Conservation (phyloP, 2,329 filamentous ascomycete genomes). For the Teratosphaeria nubilosa region DNA sequence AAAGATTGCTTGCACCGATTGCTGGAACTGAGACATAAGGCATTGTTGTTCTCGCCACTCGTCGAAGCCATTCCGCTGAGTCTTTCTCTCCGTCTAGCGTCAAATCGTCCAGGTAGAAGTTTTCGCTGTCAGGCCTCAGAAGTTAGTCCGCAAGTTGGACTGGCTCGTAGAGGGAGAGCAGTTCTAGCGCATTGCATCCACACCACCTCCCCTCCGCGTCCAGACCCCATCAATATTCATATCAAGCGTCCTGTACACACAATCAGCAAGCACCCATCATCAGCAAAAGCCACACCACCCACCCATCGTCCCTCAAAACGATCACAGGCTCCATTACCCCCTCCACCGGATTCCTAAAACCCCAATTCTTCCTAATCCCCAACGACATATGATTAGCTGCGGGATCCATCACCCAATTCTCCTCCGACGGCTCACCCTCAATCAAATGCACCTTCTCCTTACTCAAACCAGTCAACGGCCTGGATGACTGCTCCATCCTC, state of each 20-base stretch:
- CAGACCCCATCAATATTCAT: constrained; percentile 5
- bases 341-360: constrained; percentile 1
- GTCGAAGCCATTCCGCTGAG: no score
- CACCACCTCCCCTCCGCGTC: constrained; percentile 2
- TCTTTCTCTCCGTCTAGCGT: no score
- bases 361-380: constrained; percentile 5
- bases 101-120: no score
- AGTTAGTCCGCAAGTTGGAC: no score
- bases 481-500: constrained; percentile 1
- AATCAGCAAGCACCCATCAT: not conserved
- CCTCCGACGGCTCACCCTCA: constrained; percentile 12
- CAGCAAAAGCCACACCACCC: not conserved
- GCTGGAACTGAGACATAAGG: no score
- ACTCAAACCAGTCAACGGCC: not conserved
- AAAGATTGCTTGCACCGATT: not conserved
- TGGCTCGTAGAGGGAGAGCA: not conserved
- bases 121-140: no score
- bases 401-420: constrained; percentile 1
- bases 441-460: constrained; percentile 40
- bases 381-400: constrained; percentile 3
- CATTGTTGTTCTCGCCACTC: no score
- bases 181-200: constrained; percentile 2
- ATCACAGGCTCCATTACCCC: not conserved
- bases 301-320: constrained; percentile 4
- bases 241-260: constrained; percentile 1